These are phyloP conservation scores for Diversispora eburnea DNA, from an alignment of 192 early-diverging fungal species.

Conservation along the genomic window DNA sequence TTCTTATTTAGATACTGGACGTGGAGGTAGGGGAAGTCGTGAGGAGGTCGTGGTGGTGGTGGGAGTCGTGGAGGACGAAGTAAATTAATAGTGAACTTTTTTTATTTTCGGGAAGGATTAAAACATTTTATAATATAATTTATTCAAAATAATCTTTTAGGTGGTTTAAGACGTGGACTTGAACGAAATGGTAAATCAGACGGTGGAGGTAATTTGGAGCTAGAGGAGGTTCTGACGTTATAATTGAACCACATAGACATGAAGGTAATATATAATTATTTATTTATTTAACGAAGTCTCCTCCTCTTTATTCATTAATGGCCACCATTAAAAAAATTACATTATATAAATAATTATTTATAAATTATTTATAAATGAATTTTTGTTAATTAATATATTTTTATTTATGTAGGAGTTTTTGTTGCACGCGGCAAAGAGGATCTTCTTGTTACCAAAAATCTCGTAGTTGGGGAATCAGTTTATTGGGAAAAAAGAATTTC, in stretches of 20 bases:
- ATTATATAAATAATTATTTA: not conserved
- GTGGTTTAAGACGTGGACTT: too few relatives aligned
- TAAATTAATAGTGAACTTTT: too few relatives aligned
- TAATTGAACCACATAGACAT: conserved; percentile 97
- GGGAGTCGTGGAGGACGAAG: conserved; percentile 53
- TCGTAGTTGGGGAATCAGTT: conserved; percentile 94
- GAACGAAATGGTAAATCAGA: too few relatives aligned
- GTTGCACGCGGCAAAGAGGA: conserved; percentile 99
- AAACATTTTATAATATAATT: too few relatives aligned
- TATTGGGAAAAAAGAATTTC: conserved; percentile 99
- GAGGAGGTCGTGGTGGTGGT: conserved; percentile 44
- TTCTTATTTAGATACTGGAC: not conserved
- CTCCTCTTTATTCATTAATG: too few relatives aligned
- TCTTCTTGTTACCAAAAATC: conserved; percentile 96
- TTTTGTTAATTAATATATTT: not conserved
- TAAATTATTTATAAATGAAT: not conserved
- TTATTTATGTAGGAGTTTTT: conserved; percentile 64
- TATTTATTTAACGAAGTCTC: not conserved
- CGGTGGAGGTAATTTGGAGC: conserved; percentile 68
- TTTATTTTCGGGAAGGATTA: too few relatives aligned
- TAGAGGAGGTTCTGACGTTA: conserved; percentile 86
- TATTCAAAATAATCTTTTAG: too few relatives aligned
- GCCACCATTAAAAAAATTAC: too few relatives aligned
- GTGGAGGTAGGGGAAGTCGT: conserved; percentile 39
- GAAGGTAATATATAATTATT: conserved; percentile 42